A percentile compares a stretch with the other conserved stretches of the same genome.
Evolutionary conservation across 1,284 basidiomycete genomes (phyloP).

Genomic region (Cystobasidiaceae sp.): DNA sequence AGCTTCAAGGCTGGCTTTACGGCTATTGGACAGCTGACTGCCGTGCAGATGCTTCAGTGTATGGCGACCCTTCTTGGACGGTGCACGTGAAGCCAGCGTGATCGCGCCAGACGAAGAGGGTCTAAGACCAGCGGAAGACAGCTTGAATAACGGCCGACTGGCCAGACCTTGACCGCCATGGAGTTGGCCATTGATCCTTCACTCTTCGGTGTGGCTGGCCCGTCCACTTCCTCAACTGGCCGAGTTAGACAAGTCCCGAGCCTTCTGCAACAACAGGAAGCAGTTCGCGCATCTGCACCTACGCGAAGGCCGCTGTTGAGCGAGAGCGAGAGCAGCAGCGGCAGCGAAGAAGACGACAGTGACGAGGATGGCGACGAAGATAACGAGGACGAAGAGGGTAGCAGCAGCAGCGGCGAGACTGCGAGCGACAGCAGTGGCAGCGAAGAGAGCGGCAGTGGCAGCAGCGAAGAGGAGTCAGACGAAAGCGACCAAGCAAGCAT

Average conservation of each 20-base stretch:
- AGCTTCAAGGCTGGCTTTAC: no score
- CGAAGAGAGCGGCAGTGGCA: neutral
- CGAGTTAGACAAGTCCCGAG: slow-evolving; percentile 19
- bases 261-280: slow-evolving; percentile 17
- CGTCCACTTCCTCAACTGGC: slow-evolving; percentile 13
- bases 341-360: neutral
- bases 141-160: no score
- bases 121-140: no score
- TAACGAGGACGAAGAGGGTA: neutral
- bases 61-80: no score
- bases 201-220: slow-evolving; percentile 29
- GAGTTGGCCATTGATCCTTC: slow-evolving; percentile 33
- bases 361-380: neutral
- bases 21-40: no score
- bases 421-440: neutral
- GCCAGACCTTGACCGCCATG: no score
- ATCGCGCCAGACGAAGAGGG: no score
- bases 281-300: neutral
- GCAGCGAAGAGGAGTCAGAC: neutral
- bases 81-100: no score
- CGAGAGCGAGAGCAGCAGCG: slow-evolving; percentile 10
- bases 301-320: slow-evolving; percentile 14
- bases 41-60: no score
- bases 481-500: neutral
- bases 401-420: no score